Base-by-base conservation (phyloP, 345 rosid species). In the Combretum micranthum region DNA sequence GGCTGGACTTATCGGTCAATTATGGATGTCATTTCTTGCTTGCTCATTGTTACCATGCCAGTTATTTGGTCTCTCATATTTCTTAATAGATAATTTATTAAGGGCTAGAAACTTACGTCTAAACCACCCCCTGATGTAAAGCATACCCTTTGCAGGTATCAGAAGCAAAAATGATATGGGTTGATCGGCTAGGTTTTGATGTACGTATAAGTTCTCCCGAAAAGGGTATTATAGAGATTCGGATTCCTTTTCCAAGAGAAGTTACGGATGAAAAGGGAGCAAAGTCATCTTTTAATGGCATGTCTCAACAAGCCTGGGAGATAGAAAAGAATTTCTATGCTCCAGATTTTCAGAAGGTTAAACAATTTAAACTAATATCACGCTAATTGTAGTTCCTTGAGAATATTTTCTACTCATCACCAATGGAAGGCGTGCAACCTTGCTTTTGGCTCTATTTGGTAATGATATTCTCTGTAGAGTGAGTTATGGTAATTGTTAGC, bases 261-360 rank as follows among this genome's bases (percentile, higher is more conserved):
- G 98, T 88, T 60, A 66, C 69, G 0, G 92, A 91, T 69, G 88
- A 76, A 67, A 91, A 91, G 64, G 90, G 98, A 52, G 95, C 88
- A 16, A 91, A 82, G 69, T 91, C 98, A 26, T 85, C 95, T 10
- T 82, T 88, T 53, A 91, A 91, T 71, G 72, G 98, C 50, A 85
- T 91, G 98, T 88, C 98, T 23, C 95, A 91, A 58, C 76, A 76
- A 13, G 98, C 96, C 25, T 88, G 98, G 98, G 98, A 91, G 76
- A 86, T 86, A 49, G 98, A 88, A 73, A 91, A 84, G 67, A 79
- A 81, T 63, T 80, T 74, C 65, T 70, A 69, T 18, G 63, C 61
- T 1, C 73, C 79, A 0, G 79, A 79, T 50, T 80, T 85, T 61
- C 15, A 73, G 67, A 91, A 84, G 79, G 96, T 84, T 47, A 82